Evolutionary conservation across 2,329 filamentous ascomycete genomes (phyloP).

Genomic region (Fusarium continuum): DNA sequence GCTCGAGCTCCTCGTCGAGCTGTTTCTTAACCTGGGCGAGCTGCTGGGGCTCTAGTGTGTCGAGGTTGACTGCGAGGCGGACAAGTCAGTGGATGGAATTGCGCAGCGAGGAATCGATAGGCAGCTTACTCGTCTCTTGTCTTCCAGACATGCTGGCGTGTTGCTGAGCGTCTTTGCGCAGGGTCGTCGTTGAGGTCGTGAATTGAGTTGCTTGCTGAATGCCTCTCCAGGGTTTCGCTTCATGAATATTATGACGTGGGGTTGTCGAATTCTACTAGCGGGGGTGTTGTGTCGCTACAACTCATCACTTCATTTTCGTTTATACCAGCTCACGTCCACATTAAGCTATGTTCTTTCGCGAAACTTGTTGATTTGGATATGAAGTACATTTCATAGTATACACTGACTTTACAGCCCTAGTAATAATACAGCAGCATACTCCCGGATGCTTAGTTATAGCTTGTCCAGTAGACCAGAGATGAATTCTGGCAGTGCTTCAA

Average conservation of each 20-base stretch:
- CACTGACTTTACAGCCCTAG: slow-evolving; percentile 1
- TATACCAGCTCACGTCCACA: no score
- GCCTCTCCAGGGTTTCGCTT: slow-evolving; percentile 43
- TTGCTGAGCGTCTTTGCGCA: slow-evolving; percentile 10
- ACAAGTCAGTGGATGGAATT: neutral
- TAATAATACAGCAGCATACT: neutral
- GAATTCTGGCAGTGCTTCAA: slow-evolving; percentile 55
- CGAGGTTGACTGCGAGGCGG: slow-evolving; percentile 65
- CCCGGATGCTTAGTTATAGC: slow-evolving; percentile 54
- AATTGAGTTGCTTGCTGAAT: slow-evolving; percentile 18
- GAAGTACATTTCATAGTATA: slow-evolving; percentile 10
- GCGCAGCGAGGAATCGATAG: neutral
- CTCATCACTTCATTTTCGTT: no score
- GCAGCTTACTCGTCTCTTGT: slow-evolving; percentile 46
- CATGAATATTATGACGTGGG: slow-evolving; percentile 47
- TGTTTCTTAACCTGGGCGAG: slow-evolving; percentile 94
- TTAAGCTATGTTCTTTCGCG: no score
- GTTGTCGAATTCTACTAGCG: slow-evolving; percentile 46
- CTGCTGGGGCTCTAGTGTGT: slow-evolving; percentile 82
- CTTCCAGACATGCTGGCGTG: slow-evolving; percentile 46
- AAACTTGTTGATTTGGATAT: neutral
- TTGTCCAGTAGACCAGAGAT: slow-evolving; percentile 58
- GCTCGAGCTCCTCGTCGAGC: slow-evolving; percentile 94
- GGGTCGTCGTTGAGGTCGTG: slow-evolving; percentile 7
- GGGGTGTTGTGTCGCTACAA: slow-evolving; percentile 25